Conservation (phyloP, 108 stramenopile species). For the Halocafeteria seosinensis region DNA sequence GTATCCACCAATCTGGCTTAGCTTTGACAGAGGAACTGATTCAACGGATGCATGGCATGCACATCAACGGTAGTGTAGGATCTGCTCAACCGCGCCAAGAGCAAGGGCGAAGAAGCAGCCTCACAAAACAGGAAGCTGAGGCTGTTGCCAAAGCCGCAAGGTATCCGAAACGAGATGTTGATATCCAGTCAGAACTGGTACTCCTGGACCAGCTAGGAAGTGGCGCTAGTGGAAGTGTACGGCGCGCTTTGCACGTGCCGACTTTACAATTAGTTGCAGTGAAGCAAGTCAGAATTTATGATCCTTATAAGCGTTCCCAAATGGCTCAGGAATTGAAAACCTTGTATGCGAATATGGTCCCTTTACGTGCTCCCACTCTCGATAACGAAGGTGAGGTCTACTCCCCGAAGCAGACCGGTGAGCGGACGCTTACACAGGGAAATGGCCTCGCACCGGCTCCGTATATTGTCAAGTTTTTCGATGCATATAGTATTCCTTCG, state of each 20-base stretch:
- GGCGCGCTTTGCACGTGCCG: conserved; percentile 40
- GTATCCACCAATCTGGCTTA: too few species aligned
- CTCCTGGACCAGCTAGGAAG: conserved; percentile 31
- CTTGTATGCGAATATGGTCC: conserved; percentile 24
- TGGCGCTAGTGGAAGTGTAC: conserved; percentile 41
- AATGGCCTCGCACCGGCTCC: conserved; percentile 8
- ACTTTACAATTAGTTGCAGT: conserved; percentile 44
- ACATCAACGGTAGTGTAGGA: too few species aligned
- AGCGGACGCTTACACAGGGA: background rate
- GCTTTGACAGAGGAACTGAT: too few species aligned
- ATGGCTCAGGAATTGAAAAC: conserved; percentile 34
- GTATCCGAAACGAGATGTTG: too few species aligned
- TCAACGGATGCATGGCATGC: too few species aligned
- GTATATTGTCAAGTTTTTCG: conserved; percentile 36
- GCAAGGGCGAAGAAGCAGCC: too few species aligned
- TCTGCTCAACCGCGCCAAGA: too few species aligned
- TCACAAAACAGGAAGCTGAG: too few species aligned
- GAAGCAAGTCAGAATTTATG: conserved; percentile 37
- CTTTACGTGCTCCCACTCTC: background rate
- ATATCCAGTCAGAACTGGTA: too few species aligned
- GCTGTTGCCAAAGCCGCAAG: too few species aligned
- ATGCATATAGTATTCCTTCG: conserved; percentile 36
- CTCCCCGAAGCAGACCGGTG: background rate
- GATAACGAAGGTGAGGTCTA: background rate
- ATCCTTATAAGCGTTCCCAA: conserved; percentile 28